These are phyloP conservation scores for Talaromyces adpressus DNA, from an alignment of 495 filamentous ascomycete species.

Conservation along the genomic window DNA sequence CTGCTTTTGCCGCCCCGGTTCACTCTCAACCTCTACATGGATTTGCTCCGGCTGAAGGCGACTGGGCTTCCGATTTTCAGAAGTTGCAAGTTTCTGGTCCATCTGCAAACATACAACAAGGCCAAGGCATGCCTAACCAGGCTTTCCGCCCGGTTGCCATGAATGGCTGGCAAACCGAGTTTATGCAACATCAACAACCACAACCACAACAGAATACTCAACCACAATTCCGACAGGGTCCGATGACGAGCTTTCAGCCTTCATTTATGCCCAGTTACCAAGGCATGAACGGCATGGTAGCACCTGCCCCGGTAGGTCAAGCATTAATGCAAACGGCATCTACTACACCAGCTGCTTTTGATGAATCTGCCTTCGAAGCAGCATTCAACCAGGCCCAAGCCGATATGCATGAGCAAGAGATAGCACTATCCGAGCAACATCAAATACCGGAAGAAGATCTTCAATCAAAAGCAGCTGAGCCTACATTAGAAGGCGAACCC, in stretches of 20 bases:
- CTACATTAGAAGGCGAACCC: background rate
- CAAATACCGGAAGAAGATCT: conserved; percentile 9
- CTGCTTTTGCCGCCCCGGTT: conserved; percentile 16
- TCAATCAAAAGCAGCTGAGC: background rate
- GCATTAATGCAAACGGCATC: conserved; percentile 14
- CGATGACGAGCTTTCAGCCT: conserved; percentile 4
- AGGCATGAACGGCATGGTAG: conserved; percentile 19
- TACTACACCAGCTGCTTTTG: conserved; percentile 31
- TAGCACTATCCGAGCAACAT: conserved; percentile 6
- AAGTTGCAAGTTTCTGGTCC: conserved; percentile 36
- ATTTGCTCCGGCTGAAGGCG: conserved; percentile 10
- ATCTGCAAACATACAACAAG: conserved; percentile 24
- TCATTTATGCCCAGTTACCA: conserved; percentile 18
- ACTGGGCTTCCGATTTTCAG: conserved; percentile 47
- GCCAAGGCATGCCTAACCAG: conserved; percentile 23
- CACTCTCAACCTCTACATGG: conserved; percentile 14
- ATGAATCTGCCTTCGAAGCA: conserved; percentile 57
- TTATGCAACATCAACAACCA: conserved; percentile 36
- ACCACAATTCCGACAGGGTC: conserved; percentile 10
- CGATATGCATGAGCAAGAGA: conserved; percentile 28
- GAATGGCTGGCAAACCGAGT: conserved; percentile 50
- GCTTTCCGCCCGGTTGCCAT: conserved; percentile 20
- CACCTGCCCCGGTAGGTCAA: conserved; percentile 18
- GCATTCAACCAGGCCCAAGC: conserved; percentile 49
- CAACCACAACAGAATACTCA: conserved; percentile 19